Percentiles rank a stretch among this genome's conserved stretches.
Conservation (phyloP, 108 stramenopile species). For the Nannochloropsis oceanica region DNA sequence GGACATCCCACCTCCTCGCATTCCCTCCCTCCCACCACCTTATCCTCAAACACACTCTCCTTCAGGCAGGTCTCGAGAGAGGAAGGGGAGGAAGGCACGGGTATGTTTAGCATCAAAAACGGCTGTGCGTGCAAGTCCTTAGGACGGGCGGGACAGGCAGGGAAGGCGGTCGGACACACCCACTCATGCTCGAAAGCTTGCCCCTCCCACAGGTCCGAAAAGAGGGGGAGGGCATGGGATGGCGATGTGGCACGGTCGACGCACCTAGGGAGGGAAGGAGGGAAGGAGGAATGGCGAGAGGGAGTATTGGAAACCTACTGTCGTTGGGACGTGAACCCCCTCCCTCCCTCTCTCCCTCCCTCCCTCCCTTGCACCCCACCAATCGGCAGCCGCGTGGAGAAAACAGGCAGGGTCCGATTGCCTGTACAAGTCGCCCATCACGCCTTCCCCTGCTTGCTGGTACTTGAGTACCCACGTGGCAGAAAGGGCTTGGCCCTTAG, state of each 20-base stretch:
- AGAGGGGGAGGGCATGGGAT: background rate
- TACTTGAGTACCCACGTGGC: background rate
- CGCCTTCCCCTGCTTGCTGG: background rate
- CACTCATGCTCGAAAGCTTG: background rate
- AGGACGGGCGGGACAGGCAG: background rate
- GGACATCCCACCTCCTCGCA: background rate
- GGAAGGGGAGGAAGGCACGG: background rate
- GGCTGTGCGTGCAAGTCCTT: background rate
- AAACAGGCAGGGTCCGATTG: background rate
- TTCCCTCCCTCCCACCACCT: background rate
- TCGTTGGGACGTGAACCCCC: no score
- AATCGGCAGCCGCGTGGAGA: background rate
- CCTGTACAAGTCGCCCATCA: background rate
- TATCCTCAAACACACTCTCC: background rate
- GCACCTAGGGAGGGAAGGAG: no score
- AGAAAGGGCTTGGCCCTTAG: background rate
- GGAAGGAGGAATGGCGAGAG: no score
- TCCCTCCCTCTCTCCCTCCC: no score
- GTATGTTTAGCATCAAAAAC: background rate
- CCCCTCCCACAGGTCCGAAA: background rate
- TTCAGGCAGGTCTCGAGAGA: background rate
- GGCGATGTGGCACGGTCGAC: background rate
- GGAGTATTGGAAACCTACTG: no score
- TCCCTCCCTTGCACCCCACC: no score
- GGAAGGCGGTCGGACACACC: background rate